These are phyloP conservation scores for Amanita pseudoporphyria DNA, from an alignment of 768 basidiomycete genomes.

Conservation along the genomic window DNA sequence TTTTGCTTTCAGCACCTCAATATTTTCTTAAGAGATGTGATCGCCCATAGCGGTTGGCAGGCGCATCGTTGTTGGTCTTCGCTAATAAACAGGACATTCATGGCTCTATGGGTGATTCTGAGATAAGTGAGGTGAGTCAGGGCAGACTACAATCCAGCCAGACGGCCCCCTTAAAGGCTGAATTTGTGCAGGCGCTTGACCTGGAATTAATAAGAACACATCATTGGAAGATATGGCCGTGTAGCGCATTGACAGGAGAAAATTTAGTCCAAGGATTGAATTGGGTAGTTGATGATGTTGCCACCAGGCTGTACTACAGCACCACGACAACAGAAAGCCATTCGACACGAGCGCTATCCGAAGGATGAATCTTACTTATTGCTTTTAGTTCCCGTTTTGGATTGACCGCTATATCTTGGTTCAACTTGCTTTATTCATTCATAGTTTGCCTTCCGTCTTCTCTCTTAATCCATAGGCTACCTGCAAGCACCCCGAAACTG, in stretches of 20 bases:
- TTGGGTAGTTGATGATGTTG: constrained; percentile 89
- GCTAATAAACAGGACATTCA: constrained; percentile 97
- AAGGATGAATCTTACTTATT: neutral
- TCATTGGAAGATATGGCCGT: constrained; percentile 82
- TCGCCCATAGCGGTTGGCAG: constrained; percentile 68
- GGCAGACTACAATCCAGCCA: neutral
- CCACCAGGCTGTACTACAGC: constrained; percentile 79
- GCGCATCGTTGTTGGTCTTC: constrained; percentile 92
- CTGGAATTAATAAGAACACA: constrained; percentile 79
- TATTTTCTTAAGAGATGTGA: constrained; percentile 6
- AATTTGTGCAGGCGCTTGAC: constrained; percentile 55
- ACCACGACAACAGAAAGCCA: constrained; percentile 12
- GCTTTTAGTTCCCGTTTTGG: too few species aligned
- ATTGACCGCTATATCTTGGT: too few species aligned
- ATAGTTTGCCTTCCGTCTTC: too few species aligned
- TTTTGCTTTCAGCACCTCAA: constrained; percentile 5
- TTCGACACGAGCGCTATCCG: neutral
- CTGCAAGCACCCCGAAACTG: neutral
- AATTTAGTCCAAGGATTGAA: constrained; percentile 81
- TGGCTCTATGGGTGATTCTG: constrained; percentile 71
- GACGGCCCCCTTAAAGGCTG: neutral
- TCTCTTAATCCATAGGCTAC: too few species aligned
- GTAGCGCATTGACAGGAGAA: constrained; percentile 85
- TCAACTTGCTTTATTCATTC: neutral
- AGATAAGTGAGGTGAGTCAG: constrained; percentile 71